Conservation (phyloP, 208 protist genomes). For the Acanthamoeba castellanii region DNA sequence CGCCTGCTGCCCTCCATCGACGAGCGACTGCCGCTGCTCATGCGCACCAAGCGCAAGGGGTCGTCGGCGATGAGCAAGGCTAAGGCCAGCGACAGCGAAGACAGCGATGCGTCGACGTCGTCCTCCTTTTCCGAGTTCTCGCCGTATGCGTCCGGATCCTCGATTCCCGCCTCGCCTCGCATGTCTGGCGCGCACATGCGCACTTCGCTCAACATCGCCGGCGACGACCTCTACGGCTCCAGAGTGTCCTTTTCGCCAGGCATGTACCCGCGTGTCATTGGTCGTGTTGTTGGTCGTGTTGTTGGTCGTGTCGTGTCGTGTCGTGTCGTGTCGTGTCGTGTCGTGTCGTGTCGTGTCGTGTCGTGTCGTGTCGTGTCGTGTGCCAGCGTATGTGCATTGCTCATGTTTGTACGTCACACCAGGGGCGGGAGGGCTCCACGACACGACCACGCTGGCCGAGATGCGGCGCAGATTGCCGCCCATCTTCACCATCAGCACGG, state of each 20-base stretch:
- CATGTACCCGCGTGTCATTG: neutral
- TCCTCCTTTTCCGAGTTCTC: neutral
- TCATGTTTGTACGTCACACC: no score
- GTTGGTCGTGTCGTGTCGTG: neutral
- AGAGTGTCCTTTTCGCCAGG: neutral
- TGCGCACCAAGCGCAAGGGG: neutral
- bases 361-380: neutral
- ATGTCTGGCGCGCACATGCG: neutral
- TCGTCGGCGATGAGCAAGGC: neutral
- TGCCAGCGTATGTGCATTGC: no score
- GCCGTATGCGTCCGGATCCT: neutral
- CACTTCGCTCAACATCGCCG: neutral
- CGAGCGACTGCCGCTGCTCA: conserved; percentile 36
- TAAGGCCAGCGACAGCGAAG: conserved; percentile 19
- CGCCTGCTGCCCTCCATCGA: neutral
- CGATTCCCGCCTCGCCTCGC: neutral
- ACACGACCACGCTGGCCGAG: neutral
- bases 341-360: no score
- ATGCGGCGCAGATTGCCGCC: conserved; percentile 52
- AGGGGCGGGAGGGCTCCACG: neutral
- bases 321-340: no score
- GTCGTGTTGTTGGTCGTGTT: no score
- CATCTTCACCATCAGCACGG: conserved; percentile 66
- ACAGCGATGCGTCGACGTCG: neutral
- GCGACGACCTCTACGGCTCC: neutral